Conservation (phyloP, 2,329 filamentous ascomycete species). For the Aspergillus ochraceoroseus region DNA sequence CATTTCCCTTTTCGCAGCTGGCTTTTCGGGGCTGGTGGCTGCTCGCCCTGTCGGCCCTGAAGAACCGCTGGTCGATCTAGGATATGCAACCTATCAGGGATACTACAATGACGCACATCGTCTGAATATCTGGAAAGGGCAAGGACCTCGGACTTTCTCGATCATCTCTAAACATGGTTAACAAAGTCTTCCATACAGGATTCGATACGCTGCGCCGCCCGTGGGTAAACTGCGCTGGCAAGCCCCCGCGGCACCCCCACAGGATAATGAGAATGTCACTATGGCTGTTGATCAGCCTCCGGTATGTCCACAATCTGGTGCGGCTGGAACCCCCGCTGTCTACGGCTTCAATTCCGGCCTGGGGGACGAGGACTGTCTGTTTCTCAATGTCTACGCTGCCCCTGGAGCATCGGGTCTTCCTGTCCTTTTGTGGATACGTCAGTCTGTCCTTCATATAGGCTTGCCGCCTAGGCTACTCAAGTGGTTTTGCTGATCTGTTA, state of each 20-base stretch:
- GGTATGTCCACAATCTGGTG: slow-evolving; percentile 33
- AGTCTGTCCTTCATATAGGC: slow-evolving; percentile 5
- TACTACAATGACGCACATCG: slow-evolving; percentile 36
- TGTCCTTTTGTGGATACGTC: slow-evolving; percentile 33
- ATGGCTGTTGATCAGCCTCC: slow-evolving; percentile 27
- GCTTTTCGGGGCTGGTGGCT: too few species aligned
- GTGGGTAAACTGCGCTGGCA: slow-evolving; percentile 35
- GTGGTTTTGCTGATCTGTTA: too few species aligned
- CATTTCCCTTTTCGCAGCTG: too few species aligned
- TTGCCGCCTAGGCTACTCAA: too few species aligned
- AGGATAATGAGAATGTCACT: slow-evolving; percentile 24
- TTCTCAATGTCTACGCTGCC: slow-evolving; percentile 34
- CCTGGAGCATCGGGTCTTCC: slow-evolving; percentile 25
- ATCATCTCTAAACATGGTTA: not conserved
- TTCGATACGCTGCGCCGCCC: slow-evolving; percentile 36
- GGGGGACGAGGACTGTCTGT: slow-evolving; percentile 36
- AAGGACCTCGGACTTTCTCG: slow-evolving; percentile 16
- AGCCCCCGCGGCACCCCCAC: slow-evolving; percentile 24
- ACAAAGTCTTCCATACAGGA: slow-evolving; percentile 24
- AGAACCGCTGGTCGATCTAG: slow-evolving; percentile 46
- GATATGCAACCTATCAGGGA: slow-evolving; percentile 47
- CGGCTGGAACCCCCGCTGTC: slow-evolving; percentile 11
- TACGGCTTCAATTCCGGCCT: slow-evolving; percentile 21
- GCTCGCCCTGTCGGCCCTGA: too few species aligned
- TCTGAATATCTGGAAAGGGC: slow-evolving; percentile 48